Evolutionary conservation across 345 rosid genomes (phyloP).

Genomic region (Populus deltoides): DNA sequence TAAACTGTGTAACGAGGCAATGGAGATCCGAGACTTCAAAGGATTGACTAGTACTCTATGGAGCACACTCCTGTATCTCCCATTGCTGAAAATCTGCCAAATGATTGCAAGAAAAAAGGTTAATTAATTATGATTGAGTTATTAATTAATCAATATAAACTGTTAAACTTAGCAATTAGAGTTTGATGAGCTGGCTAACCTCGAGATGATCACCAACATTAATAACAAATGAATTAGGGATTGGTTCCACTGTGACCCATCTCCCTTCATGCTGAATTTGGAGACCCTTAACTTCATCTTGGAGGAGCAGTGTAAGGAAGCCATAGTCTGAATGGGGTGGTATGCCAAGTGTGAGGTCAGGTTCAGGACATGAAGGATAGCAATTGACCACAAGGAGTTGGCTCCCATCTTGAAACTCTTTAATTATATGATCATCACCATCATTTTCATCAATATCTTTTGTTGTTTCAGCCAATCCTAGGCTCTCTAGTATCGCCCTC

Average conservation of each 20-base stretch:
- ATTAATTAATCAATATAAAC: neutral
- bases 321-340: constrained; percentile 43
- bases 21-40: constrained; percentile 24
- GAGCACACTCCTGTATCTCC: constrained; percentile 38
- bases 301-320: constrained; percentile 39
- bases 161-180: neutral
- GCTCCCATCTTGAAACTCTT: constrained; percentile 21
- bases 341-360: constrained; percentile 37
- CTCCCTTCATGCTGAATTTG: constrained; percentile 34
- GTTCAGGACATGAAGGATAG: constrained; percentile 43
- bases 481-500: constrained; percentile 37
- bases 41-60: constrained; percentile 37
- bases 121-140: too few species aligned
- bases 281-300: constrained; percentile 36
- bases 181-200: constrained; percentile 14
- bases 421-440: neutral
- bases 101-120: neutral
- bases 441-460: neutral
- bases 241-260: constrained; percentile 36
- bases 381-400: constrained; percentile 26
- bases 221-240: constrained; percentile 30
- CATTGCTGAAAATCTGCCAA: constrained; percentile 41
- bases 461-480: constrained; percentile 17
- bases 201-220: constrained; percentile 46
- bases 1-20: constrained; percentile 40